Evolutionary conservation across 164 flowering plant species (phyloP).

Genomic region (Nymphaea thermarum): DNA sequence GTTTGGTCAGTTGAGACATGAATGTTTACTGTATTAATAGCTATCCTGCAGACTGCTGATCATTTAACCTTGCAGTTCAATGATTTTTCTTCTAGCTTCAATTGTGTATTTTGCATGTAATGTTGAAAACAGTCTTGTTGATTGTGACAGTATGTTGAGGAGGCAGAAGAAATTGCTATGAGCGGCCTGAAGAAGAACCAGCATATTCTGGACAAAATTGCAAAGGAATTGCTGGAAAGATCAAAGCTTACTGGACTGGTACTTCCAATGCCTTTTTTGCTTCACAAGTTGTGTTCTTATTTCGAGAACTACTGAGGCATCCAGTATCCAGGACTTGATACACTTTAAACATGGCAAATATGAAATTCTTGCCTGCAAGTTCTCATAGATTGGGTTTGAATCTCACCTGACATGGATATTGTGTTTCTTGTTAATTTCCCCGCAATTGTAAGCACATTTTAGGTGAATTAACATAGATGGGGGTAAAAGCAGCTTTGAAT

Average conservation of each 20-base stretch:
- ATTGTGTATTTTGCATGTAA: too few species aligned
- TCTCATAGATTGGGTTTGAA: neutral
- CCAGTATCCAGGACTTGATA: neutral
- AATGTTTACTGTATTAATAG: too few species aligned
- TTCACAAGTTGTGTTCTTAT: neutral
- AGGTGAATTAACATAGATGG: too few species aligned
- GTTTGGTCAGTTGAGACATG: too few species aligned
- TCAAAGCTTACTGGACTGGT: slow-evolving; percentile 96
- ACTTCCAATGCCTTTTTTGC: neutral
- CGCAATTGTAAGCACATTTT: too few species aligned
- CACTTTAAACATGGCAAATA: neutral
- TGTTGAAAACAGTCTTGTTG: neutral
- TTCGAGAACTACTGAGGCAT: neutral
- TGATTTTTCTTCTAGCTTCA: too few species aligned
- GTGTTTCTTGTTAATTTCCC: too few species aligned
- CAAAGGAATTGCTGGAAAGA: slow-evolving; percentile 45
- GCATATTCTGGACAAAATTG: slow-evolving; percentile 61
- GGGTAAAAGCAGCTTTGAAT: too few species aligned
- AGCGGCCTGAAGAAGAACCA: slow-evolving; percentile 58
- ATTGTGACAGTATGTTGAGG: slow-evolving; percentile 75
- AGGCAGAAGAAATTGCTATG: slow-evolving; percentile 88
- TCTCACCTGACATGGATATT: too few species aligned
- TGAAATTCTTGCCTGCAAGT: neutral
- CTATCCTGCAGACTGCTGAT: too few species aligned
- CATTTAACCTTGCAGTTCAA: too few species aligned